phyloP scores from a whole-genome alignment of 163 green algal species.

The Prototheca cutis region DNA sequence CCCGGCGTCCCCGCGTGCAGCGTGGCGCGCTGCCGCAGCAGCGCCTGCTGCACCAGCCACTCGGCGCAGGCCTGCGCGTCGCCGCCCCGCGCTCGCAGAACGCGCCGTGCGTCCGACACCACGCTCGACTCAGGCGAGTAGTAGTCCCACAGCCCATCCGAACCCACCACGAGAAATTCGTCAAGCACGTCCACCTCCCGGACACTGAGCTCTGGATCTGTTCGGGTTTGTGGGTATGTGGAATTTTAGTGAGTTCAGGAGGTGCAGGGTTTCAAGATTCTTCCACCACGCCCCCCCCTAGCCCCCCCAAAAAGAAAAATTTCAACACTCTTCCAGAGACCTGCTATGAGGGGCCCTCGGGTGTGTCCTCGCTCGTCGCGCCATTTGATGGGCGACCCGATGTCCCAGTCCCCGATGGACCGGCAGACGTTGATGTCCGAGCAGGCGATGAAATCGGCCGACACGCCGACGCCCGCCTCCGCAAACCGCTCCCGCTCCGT shows the following conservation, averaged over 20 bases:
- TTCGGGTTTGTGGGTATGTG: too few relatives aligned
- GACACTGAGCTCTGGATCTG: conserved; percentile 19
- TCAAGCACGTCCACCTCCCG: conserved; percentile 7
- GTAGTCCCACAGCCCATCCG: conserved; percentile 36
- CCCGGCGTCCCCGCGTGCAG: conserved; percentile 22
- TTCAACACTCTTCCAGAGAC: too few relatives aligned
- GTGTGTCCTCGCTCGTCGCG: conserved; percentile 2
- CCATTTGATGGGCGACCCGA: conserved; percentile 29
- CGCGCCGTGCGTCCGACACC: conserved; percentile 17
- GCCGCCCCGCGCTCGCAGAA: conserved; percentile 8
- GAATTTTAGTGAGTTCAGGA: too few relatives aligned
- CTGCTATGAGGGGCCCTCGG: conserved; percentile 1
- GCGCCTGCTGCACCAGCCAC: conserved; percentile 12
- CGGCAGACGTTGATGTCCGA: conserved; percentile 35
- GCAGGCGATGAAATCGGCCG: conserved; percentile 23
- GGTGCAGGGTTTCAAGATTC: too few relatives aligned
- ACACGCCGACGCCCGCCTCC: conserved; percentile 11
- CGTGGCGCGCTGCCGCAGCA: conserved; percentile 12
- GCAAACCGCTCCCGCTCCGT: conserved; percentile 24
- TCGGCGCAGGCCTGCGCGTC: conserved; percentile 9
- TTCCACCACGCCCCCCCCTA: too few relatives aligned
- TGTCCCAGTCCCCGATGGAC: conserved; percentile 34
- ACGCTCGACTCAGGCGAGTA: conserved; percentile 21
- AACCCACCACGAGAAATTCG: conserved; percentile 29
- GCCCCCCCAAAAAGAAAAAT: too few relatives aligned